These are phyloP conservation scores for Tolypocladium ovalisporum DNA, from an alignment of 2,329 filamentous ascomycete genomes.

Conservation along the genomic window DNA sequence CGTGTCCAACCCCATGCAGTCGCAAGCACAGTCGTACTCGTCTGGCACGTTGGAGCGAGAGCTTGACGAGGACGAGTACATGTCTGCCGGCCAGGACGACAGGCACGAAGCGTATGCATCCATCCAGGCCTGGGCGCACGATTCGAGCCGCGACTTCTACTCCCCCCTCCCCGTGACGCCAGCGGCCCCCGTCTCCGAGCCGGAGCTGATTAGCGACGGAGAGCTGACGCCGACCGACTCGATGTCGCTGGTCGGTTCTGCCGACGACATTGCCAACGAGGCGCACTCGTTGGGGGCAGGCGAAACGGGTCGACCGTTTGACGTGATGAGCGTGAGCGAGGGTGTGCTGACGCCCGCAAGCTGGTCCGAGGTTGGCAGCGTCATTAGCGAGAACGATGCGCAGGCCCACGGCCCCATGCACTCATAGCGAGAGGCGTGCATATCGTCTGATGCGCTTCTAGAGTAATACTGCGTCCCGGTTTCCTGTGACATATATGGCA, in stretches of 20 bases:
- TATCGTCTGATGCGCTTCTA: neutral
- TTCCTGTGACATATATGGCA: neutral
- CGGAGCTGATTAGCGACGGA: slow-evolving; percentile 40
- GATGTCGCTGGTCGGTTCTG: slow-evolving; percentile 40
- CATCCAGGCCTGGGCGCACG: slow-evolving; percentile 55
- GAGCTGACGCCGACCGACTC: slow-evolving; percentile 50
- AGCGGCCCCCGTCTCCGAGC: slow-evolving; percentile 36
- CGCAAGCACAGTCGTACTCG: slow-evolving; percentile 6
- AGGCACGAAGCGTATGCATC: slow-evolving; percentile 41
- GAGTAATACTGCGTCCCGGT: neutral
- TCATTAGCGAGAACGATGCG: slow-evolving; percentile 44
- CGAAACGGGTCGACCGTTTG: slow-evolving; percentile 30
- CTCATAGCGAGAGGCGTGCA: slow-evolving; percentile 10
- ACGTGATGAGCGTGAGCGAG: slow-evolving; percentile 49
- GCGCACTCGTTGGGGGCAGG: slow-evolving; percentile 23
- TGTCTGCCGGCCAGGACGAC: slow-evolving; percentile 39
- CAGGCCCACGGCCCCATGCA: slow-evolving; percentile 16
- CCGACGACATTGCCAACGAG: slow-evolving; percentile 35
- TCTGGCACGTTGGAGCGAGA: slow-evolving; percentile 24
- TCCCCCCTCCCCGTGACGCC: slow-evolving; percentile 47
- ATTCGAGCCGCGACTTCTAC: slow-evolving; percentile 44
- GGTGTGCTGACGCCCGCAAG: slow-evolving; percentile 49
- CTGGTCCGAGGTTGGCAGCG: slow-evolving; percentile 56
- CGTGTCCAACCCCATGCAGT: slow-evolving; percentile 8
- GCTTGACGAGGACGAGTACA: slow-evolving; percentile 33